Evolutionary conservation across 179 eudicot genomes (phyloP), one percentile per base, ranked within the genome.

Genomic region (Spinacia oleracea): DNA sequence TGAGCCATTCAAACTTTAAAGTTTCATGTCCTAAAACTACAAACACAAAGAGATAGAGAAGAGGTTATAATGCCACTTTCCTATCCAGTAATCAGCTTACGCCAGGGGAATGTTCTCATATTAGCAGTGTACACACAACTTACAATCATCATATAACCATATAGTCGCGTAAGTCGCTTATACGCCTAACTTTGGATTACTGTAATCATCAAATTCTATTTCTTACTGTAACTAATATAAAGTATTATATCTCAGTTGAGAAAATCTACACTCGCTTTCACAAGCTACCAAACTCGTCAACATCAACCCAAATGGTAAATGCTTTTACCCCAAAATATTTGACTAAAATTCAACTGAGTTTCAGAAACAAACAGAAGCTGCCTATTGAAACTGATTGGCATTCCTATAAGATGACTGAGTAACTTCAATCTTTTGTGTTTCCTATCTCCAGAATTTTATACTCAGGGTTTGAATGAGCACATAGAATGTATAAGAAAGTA

Each of bases 251-350:
- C 43, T 65, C 40, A n/a, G 43, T 65, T 32, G 38, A 63, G 68
- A 20, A 31, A 14, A 20, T 65, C 45, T 65, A 4, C 18, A 34
- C 70, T 65, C 6, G 23, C 18, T 35, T 31, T 6, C 12, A 32
- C 70, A 65, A 14, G 14, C 18, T 65, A 65, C n/a, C 70, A 65
- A 58, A 65, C 70, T 65, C 70, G n/a, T n/a, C n/a, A n/a, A n/a
- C n/a, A 14, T 23, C 25, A 34, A 65, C 40, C 69, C 43, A 34
- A 0, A 58, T 5, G 7, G 11, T 58, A n/a, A 58, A n/a, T 23
- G 0, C 1, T 34, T 65, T 32, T 32, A 1, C 9, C 70, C 25
- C 18, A 16, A 18, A 32, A 15, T 32, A 0, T 9, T 32, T 1
- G 43, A 32, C 12, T 14, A 9, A 34, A 65, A 18, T 16, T 65